Percentiles rank a stretch among this genome's conserved stretches.
Evolutionary conservation across 345 rosid species (phyloP).

Genomic region (Gossypium thurberi): DNA sequence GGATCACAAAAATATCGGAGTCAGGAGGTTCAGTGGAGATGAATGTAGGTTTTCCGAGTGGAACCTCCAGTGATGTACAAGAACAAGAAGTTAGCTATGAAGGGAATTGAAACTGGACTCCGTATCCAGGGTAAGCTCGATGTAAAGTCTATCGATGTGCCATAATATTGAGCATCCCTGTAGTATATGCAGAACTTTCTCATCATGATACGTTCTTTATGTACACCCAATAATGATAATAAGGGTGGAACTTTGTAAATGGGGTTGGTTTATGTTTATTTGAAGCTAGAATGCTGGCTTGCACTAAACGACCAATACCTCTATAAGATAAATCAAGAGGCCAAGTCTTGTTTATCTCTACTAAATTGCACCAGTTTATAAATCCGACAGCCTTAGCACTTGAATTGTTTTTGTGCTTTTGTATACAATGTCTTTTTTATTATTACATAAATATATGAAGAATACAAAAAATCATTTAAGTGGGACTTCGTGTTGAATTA

Average conservation of each 20-base stretch:
- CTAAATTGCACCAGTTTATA: background rate
- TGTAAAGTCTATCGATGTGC: background rate
- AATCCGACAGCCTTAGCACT: too few species aligned
- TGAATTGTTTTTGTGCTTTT: too few species aligned
- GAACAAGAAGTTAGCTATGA: constrained; percentile 37
- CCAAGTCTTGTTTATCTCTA: background rate
- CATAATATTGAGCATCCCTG: background rate
- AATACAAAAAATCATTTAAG: too few species aligned
- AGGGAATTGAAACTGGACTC: constrained; percentile 25
- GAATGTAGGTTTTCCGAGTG: constrained; percentile 29
- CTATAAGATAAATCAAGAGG: background rate
- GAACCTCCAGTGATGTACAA: constrained; percentile 45
- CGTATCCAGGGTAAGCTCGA: background rate
- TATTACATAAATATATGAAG: too few species aligned
- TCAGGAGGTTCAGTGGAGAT: constrained; percentile 39
- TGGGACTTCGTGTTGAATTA: too few species aligned
- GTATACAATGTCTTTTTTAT: too few species aligned
- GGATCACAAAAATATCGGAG: constrained; percentile 64
- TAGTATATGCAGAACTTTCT: background rate
- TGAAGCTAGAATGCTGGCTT: too few species aligned
- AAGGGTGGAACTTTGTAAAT: background rate
- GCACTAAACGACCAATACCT: background rate
- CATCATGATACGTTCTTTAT: background rate
- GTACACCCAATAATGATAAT: background rate
- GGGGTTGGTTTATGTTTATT: too few species aligned